Conservation (phyloP, 805 yeast species). For the Suhomyces prunicola region DNA sequence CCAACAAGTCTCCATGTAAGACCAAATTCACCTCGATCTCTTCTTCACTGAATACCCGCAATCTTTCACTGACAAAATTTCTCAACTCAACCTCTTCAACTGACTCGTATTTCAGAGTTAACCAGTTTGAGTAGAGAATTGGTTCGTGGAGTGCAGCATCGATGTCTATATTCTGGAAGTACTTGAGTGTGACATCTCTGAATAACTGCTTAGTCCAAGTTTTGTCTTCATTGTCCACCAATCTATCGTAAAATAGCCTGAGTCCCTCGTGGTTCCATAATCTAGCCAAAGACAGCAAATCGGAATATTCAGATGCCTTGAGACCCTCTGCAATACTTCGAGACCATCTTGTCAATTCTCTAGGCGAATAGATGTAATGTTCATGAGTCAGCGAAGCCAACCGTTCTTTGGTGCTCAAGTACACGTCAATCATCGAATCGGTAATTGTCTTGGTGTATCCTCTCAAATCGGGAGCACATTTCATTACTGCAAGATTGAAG, state of each 20-base stretch:
- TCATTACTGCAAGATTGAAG: slow-evolving; percentile 55
- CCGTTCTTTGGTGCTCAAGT: slow-evolving; percentile 37
- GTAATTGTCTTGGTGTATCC: slow-evolving; percentile 55
- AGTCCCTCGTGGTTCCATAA: slow-evolving; percentile 81
- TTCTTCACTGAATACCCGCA: slow-evolving; percentile 75
- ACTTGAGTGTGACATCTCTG: slow-evolving; percentile 23
- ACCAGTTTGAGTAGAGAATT: slow-evolving; percentile 71
- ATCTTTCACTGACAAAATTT: slow-evolving; percentile 58
- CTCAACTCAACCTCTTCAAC: slow-evolving; percentile 48
- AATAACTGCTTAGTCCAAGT: slow-evolving; percentile 45
- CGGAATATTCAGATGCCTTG: slow-evolving; percentile 30
- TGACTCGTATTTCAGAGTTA: slow-evolving; percentile 57
- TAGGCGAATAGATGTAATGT: slow-evolving; percentile 80
- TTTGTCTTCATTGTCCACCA: slow-evolving; percentile 47
- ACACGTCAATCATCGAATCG: slow-evolving; percentile 64
- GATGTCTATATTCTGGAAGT: slow-evolving; percentile 48
- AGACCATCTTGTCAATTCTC: slow-evolving; percentile 87
- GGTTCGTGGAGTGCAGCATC: slow-evolving; percentile 43
- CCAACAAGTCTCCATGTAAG: slow-evolving; percentile 66
- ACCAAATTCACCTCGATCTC: slow-evolving; percentile 60
- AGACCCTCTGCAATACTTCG: slow-evolving; percentile 65
- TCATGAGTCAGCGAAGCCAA: slow-evolving; percentile 41
- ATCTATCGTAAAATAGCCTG: slow-evolving; percentile 73
- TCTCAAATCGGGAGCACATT: slow-evolving; percentile 55
- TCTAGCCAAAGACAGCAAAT: slow-evolving; percentile 46